Evolutionary conservation across 495 filamentous ascomycete species (phyloP).

Genomic region (Xylaria longipes): DNA sequence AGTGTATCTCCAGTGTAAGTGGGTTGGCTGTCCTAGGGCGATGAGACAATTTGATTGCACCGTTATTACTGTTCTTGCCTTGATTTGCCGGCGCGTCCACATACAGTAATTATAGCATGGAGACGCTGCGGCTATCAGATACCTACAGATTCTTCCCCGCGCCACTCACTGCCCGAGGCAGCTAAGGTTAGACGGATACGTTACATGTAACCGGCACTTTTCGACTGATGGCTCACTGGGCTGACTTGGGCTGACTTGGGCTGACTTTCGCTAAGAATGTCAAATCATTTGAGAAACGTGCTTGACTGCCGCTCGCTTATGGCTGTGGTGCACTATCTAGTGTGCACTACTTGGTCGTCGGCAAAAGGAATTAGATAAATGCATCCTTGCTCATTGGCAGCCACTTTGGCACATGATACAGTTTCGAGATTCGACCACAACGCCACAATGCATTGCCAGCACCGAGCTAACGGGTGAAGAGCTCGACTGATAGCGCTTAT

Average conservation of each 20-base stretch:
- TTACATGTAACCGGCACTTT: background rate
- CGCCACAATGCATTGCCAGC: background rate
- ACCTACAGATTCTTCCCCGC: background rate
- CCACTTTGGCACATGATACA: background rate
- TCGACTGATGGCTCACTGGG: background rate
- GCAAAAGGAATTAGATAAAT: background rate
- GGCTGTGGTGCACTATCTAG: background rate
- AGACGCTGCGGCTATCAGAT: constrained; percentile 9
- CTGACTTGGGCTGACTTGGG: too few relatives aligned
- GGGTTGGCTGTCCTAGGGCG: too few relatives aligned
- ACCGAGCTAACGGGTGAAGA: background rate
- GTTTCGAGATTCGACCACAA: background rate
- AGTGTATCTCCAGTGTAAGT: background rate
- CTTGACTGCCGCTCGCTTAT: constrained; percentile 3
- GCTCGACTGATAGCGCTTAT: background rate
- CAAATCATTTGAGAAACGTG: constrained; percentile 19
- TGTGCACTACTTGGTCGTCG: background rate
- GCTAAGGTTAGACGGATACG: background rate
- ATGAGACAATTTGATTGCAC: background rate
- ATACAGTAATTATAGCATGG: background rate
- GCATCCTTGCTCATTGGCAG: background rate
- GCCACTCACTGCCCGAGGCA: constrained; percentile 5
- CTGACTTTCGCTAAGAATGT: background rate
- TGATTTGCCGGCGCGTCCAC: background rate
- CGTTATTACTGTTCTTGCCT: background rate